Conservation (phyloP, 2,329 filamentous ascomycete genomes). For the Sphaerulina vaccinii region DNA sequence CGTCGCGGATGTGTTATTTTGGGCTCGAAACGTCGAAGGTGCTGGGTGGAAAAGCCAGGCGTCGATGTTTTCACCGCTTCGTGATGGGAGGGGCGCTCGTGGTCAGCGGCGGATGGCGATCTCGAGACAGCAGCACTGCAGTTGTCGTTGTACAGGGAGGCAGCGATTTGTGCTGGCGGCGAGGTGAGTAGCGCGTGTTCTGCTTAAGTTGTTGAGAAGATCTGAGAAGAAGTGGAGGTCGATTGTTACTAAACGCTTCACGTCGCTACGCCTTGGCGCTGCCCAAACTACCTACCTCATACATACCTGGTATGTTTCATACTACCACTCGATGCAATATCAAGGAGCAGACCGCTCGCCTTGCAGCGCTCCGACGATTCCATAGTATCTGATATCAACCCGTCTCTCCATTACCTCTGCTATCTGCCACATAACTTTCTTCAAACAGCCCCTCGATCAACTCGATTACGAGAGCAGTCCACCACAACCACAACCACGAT, state of each 20-base stretch:
- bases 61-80: constrained; percentile 10
- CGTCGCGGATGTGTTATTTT: not conserved
- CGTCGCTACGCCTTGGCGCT: too few relatives aligned
- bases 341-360: too few relatives aligned
- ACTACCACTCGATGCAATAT: too few relatives aligned
- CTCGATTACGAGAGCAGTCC: too few relatives aligned
- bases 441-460: too few relatives aligned
- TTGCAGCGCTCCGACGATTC: too few relatives aligned
- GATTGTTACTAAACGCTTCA: not conserved
- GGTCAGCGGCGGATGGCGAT: not conserved
- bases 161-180: not conserved
- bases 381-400: too few relatives aligned
- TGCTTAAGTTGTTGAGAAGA: not conserved
- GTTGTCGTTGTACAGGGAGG: not conserved
- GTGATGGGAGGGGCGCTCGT: not conserved
- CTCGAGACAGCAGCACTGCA: not conserved
- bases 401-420: too few relatives aligned
- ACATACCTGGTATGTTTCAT: too few relatives aligned
- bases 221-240: not conserved
- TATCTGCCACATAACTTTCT: too few relatives aligned
- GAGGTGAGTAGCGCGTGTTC: not conserved
- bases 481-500: too few relatives aligned
- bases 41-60: constrained; percentile 1
- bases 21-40: not conserved
- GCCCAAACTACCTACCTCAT: too few relatives aligned